Base-by-base conservation (phyloP, 2,329 filamentous ascomycete genomes). In the Septoria petroselini region DNA sequence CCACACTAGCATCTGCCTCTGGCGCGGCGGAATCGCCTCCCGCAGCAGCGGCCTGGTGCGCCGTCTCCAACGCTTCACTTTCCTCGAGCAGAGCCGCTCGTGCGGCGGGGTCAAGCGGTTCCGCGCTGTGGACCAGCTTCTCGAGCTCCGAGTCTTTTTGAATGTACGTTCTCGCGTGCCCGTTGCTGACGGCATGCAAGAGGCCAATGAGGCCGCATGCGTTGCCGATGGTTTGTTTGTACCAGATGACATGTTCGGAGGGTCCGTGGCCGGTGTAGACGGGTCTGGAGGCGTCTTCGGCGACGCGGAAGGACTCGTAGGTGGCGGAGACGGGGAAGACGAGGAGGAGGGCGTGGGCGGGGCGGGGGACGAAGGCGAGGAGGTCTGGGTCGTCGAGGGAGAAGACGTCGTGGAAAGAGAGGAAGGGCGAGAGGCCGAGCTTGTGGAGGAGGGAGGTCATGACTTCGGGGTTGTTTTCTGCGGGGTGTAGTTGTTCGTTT, bases 221-320 rank as follows among this genome's bases (percentile, higher is more conserved):
- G 67, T 97, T 95, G 53, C 86, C 81, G 62, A 97, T 96, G 0
- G 91, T 97, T 73, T 97, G 91, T 61, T 82, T 86, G 77, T 91
- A 97, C 93, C 91, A 98, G 6, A 95, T 65, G 0, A 96, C 88
- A 4, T 88, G 84, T 65, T 96, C 88, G 0, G 63, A 65, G 0
- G 78, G 71, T 1, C 90, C 90, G 14, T 75, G 76, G 35, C 85
- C 86, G 0, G 68, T 66, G 73, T 95, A 95, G 31, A 83, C 80
- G 2, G 73, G 58, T 34, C 74, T 73, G 17, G 77, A 67, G 42
- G 74, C 73, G 71, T 96, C 91, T 73, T 95, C 91, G 35, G 81
- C 75, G 50, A 79, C 69, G 25, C 91, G 85, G 65, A 85, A 82
- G 53, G 77, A 79, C 72, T 95, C 86, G 77, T 95, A 96, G 34